These are phyloP conservation scores for Suillus clintonianus DNA, from an alignment of 768 basidiomycete genomes.

Conservation along the genomic window DNA sequence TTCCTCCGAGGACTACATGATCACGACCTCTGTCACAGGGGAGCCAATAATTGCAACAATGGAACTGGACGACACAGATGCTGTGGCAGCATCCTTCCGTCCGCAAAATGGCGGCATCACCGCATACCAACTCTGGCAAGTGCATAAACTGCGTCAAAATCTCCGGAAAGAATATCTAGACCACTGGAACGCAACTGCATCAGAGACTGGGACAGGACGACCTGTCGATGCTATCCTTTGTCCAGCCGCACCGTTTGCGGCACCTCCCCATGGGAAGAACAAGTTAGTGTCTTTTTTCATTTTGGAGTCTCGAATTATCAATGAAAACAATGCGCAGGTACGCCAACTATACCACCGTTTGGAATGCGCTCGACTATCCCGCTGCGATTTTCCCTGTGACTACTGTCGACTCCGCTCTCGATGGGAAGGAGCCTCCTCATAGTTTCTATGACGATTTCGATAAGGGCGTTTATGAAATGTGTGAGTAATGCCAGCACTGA, in stretches of 20 bases:
- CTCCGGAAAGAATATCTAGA: conserved; percentile 60
- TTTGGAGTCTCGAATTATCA: conserved; percentile 7
- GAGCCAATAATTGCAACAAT: conserved; percentile 60
- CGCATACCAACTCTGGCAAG: conserved; percentile 69
- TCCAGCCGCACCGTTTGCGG: conserved; percentile 60
- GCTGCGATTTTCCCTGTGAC: conserved; percentile 66
- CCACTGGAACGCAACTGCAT: conserved; percentile 58
- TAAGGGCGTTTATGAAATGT: conserved; percentile 49
- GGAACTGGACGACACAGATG: conserved; percentile 32
- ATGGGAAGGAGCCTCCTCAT: conserved; percentile 45
- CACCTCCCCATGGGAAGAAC: conserved; percentile 64
- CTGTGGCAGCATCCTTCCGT: conserved; percentile 25
- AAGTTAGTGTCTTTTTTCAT: conserved; percentile 36
- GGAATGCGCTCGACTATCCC: conserved; percentile 71
- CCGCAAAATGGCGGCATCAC: conserved; percentile 34
- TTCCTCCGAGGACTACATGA: conserved; percentile 46
- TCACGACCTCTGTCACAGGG: conserved; percentile 39
- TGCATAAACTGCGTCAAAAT: conserved; percentile 49
- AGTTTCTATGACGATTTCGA: conserved; percentile 53
- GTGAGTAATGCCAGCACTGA: conserved; percentile 37
- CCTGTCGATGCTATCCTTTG: conserved; percentile 77
- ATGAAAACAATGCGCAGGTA: conserved; percentile 31
- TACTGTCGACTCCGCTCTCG: conserved; percentile 53
- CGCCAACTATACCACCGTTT: conserved; percentile 58
- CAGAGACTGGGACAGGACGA: conserved; percentile 62